These are phyloP conservation scores for Penstemon davidsonii DNA, from an alignment of 257 asterid genomes.

Conservation along the genomic window DNA sequence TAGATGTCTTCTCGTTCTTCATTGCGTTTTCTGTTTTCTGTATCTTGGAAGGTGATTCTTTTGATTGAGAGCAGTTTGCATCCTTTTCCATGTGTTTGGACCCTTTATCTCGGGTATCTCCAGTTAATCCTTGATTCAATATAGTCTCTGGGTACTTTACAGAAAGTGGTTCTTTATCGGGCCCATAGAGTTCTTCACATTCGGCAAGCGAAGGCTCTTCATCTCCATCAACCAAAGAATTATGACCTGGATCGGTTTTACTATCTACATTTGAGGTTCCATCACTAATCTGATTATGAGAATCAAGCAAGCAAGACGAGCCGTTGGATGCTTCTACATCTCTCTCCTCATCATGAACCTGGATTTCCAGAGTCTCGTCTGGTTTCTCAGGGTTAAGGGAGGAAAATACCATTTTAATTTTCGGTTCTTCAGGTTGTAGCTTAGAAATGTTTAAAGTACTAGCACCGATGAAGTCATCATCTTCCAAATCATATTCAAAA, in stretches of 20 bases:
- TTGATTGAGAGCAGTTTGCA: conserved; percentile 30
- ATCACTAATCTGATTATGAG: conserved; percentile 27
- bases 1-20: conserved; percentile 42
- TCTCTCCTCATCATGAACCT: conserved; percentile 30
- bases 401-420: conserved; percentile 72
- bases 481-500: conserved; percentile 91
- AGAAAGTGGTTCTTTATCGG: conserved; percentile 69
- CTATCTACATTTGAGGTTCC: conserved; percentile 35
- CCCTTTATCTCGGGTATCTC: conserved; percentile 32
- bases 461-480: conserved; percentile 78
- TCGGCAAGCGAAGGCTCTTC: conserved; percentile 68
- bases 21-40: conserved; percentile 35
- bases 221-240: conserved; percentile 38
- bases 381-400: conserved; percentile 47
- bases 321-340: conserved; percentile 34
- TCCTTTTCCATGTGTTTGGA: conserved; percentile 31
- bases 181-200: conserved; percentile 93
- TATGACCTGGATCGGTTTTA: conserved; percentile 33
- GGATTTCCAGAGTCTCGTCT: conserved; percentile 34
- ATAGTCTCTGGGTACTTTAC: conserved; percentile 55
- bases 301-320: conserved; percentile 33
- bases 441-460: conserved; percentile 46
- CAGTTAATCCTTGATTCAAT: conserved; percentile 27
- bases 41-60: conserved; percentile 36
- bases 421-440: conserved; percentile 54